Percentiles rank a stretch among this genome's conserved stretches.
Evolutionary conservation across 2,329 filamentous ascomycete genomes (phyloP).

Genomic region (Onygenales sp.): DNA sequence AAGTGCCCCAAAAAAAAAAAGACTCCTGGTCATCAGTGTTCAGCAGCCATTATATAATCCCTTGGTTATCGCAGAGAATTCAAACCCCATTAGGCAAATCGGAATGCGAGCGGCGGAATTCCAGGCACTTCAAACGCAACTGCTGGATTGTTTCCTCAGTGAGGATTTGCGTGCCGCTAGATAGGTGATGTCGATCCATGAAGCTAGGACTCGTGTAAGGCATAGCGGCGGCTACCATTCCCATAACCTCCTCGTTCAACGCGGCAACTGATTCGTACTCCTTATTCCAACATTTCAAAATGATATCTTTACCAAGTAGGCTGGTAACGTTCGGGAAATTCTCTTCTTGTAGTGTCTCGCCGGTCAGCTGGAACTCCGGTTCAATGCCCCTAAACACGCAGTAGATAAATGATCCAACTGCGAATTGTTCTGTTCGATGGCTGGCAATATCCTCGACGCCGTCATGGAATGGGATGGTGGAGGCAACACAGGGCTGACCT

Average conservation of each 20-base stretch:
- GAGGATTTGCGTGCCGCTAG: too few relatives aligned
- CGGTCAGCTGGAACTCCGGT: neutral
- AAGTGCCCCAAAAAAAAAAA: too few relatives aligned
- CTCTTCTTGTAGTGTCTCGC: neutral
- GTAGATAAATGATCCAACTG: neutral
- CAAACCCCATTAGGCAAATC: too few relatives aligned
- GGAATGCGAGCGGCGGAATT: too few relatives aligned
- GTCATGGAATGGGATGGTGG: neutral
- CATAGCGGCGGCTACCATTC: neutral
- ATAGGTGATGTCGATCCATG: too few relatives aligned
- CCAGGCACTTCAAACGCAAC: too few relatives aligned
- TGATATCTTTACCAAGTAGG: neutral
- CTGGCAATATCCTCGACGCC: neutral
- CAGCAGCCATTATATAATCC: too few relatives aligned
- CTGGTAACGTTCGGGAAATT: neutral
- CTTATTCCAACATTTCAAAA: neutral
- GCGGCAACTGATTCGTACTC: neutral
- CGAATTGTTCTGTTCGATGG: neutral
- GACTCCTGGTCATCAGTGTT: too few relatives aligned
- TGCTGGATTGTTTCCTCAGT: too few relatives aligned
- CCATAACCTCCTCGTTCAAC: neutral
- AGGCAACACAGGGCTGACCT: neutral
- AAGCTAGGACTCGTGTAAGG: too few relatives aligned
- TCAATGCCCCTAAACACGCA: neutral
- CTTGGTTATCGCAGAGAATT: too few relatives aligned